A percentile compares a stretch with the other conserved stretches of the same genome.
phyloP scores from a whole-genome alignment of 805 yeast genomes.

The Sugiyamaella chiloensis region DNA sequence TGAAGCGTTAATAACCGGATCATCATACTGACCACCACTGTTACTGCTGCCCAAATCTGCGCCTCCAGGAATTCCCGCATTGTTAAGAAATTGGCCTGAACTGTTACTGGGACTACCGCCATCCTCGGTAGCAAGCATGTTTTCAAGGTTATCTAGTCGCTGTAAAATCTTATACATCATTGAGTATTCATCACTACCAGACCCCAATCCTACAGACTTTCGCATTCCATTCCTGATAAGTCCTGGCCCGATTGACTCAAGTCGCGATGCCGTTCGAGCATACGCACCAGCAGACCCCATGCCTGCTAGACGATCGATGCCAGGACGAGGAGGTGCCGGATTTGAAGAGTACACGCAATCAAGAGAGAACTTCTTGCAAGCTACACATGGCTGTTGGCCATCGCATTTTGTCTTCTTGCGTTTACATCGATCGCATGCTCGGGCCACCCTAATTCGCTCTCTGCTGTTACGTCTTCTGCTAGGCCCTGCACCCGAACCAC shows the following conservation, averaged over 20 bases:
- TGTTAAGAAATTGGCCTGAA: neutral
- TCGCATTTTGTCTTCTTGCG: slow-evolving; percentile 56
- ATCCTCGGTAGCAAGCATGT: neutral
- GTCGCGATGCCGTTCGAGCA: slow-evolving; percentile 5
- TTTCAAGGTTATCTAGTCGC: slow-evolving; percentile 7
- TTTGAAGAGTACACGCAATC: slow-evolving; percentile 21
- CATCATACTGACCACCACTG: neutral
- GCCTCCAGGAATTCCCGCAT: neutral
- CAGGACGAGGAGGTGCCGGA: neutral
- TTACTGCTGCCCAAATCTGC: neutral
- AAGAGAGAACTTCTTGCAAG: slow-evolving; percentile 40
- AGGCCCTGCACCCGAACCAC: too few relatives aligned
- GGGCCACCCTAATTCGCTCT: slow-evolving; percentile 36
- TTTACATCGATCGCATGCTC: slow-evolving; percentile 57
- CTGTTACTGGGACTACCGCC: neutral
- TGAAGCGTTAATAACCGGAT: neutral
- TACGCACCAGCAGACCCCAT: slow-evolving; percentile 4
- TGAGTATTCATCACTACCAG: slow-evolving; percentile 5
- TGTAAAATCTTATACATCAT: neutral
- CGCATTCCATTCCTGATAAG: slow-evolving; percentile 1
- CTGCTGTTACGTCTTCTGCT: too few relatives aligned
- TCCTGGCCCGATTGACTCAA: neutral
- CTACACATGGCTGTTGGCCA: slow-evolving; percentile 49
- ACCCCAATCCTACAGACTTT: neutral
- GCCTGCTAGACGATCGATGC: neutral